A percentile compares a stretch with the other conserved stretches of the same genome.
phyloP scores from a whole-genome alignment of 352 stramenopile genomes.

The Pythium dissimile region DNA sequence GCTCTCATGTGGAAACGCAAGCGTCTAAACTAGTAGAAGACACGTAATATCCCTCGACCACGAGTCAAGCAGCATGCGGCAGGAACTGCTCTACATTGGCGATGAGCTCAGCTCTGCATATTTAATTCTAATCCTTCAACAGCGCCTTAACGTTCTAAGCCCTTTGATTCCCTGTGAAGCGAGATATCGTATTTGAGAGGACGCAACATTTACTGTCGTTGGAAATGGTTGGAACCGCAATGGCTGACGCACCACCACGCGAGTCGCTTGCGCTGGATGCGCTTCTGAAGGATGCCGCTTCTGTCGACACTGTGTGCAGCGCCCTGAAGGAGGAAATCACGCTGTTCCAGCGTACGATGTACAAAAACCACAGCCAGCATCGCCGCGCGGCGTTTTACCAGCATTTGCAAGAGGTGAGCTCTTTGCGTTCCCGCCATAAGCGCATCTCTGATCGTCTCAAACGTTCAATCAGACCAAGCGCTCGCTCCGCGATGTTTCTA shows the following conservation, averaged over 20 bases:
- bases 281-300: slow-evolving; percentile 37
- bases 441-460: neutral
- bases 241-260: neutral
- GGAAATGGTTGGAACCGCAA: slow-evolving; percentile 21
- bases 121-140: slow-evolving; percentile 19
- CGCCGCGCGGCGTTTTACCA: slow-evolving; percentile 78
- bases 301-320: slow-evolving; percentile 32
- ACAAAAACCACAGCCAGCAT: slow-evolving; percentile 89
- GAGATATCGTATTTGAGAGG: slow-evolving; percentile 4
- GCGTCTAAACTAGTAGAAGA: slow-evolving; percentile 56
- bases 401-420: slow-evolving; percentile 58
- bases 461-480: slow-evolving; percentile 50
- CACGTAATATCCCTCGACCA: too few relatives aligned
- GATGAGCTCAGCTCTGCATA: slow-evolving; percentile 16
- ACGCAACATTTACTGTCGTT: neutral
- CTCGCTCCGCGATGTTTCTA: slow-evolving; percentile 41
- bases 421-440: neutral
- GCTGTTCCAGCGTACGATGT: slow-evolving; percentile 79
- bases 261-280: slow-evolving; percentile 31
- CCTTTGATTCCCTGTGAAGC: slow-evolving; percentile 10
- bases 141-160: too few relatives aligned
- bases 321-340: slow-evolving; percentile 50
- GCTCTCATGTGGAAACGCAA: slow-evolving; percentile 57
- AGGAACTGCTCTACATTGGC: neutral
- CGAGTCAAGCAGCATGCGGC: neutral